Base-by-base conservation (phyloP, 1,284 basidiomycete species). In the Malassezia obtusa region DNA sequence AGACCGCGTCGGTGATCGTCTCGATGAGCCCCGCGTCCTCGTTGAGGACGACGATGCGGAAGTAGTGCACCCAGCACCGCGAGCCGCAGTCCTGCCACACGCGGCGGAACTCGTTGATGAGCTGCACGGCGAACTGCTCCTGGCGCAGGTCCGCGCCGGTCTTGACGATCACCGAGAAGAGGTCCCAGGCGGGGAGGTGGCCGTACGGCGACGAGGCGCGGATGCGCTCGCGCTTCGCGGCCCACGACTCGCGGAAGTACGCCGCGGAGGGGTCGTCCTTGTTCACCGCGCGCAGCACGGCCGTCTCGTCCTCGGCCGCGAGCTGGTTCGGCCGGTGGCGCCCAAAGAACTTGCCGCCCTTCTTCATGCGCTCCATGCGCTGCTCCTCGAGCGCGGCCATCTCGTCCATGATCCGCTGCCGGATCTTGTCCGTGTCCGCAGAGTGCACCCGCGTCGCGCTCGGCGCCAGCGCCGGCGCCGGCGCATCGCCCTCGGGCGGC, bases 331-430 rank as follows among this genome's bases (percentile, higher is more conserved):
- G 43, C 17, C 40, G 38, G 17, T 25, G 48, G 6, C 51, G 47
- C 17, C 48, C 36, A 31, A 63, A 49, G 30, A 57, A 59, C 31
- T 59, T 60, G 2, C 63, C 63, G 8, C 64, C 80, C 60, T 84
- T 82, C 52, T 84, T 83, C 92, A 96, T 99, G 14, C 91, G 81
- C 52, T 85, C 82, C 83, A 98, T 92, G 22, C 92, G 82, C 75
- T 96, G 89, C 71, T 98, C 91, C 75, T 99, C 92, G 24, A 99
- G 78, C 35, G 87, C 80, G 68, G 95, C 80, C 92, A 99, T 99
- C 79, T 99, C 92, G 67, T 87, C 83, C 94, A 99, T 99, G 66
- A 99, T 98, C 24, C 90, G 81, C 64, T 90, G 87, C 14, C 88
- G 82, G 63, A 99, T 99, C 1, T 86, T 86, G 0, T 87, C 80